phyloP scores from a whole-genome alignment of 108 stramenopile species.

The Cyclostephanos tholiformis region DNA sequence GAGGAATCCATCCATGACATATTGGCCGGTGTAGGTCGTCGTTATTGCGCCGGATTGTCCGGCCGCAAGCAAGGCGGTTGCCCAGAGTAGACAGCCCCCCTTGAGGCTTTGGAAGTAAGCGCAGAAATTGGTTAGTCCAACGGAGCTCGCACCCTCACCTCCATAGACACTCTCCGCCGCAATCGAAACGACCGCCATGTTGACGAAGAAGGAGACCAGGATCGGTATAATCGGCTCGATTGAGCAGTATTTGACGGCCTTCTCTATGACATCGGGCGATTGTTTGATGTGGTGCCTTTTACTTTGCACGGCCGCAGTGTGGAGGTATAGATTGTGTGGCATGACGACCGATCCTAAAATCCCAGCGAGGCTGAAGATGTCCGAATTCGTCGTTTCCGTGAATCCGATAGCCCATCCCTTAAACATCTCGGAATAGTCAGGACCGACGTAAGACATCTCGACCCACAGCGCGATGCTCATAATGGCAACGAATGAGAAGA shows the following conservation, averaged over 20 bases:
- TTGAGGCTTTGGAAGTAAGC: constrained; percentile 54
- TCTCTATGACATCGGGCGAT: constrained; percentile 39
- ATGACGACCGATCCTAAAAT: constrained; percentile 84
- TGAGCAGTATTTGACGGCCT: constrained; percentile 77
- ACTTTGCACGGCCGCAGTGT: constrained; percentile 76
- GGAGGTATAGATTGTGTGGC: constrained; percentile 89
- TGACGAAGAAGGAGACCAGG: constrained; percentile 77
- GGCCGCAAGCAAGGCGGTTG: constrained; percentile 79
- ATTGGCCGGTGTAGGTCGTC: constrained; percentile 88
- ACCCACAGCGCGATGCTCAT: constrained; percentile 76
- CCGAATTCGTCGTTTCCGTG: constrained; percentile 53
- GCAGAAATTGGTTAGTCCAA: constrained; percentile 71
- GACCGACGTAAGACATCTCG: constrained; percentile 66
- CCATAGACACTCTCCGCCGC: constrained; percentile 82
- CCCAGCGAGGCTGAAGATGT: constrained; percentile 67
- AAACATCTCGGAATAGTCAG: constrained; percentile 47
- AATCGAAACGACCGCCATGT: constrained; percentile 80
- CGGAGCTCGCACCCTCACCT: constrained; percentile 25
- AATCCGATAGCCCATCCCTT: constrained; percentile 65
- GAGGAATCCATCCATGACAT: constrained; percentile 87
- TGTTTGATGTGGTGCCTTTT: constrained; percentile 50
- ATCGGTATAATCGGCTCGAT: constrained; percentile 83
- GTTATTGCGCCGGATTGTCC: constrained; percentile 84
- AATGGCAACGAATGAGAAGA: constrained; percentile 72
- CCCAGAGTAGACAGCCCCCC: constrained; percentile 80